These are phyloP conservation scores for Pulchroboletus neoregius DNA, from an alignment of 1,284 basidiomycete species.

Conservation along the genomic window DNA sequence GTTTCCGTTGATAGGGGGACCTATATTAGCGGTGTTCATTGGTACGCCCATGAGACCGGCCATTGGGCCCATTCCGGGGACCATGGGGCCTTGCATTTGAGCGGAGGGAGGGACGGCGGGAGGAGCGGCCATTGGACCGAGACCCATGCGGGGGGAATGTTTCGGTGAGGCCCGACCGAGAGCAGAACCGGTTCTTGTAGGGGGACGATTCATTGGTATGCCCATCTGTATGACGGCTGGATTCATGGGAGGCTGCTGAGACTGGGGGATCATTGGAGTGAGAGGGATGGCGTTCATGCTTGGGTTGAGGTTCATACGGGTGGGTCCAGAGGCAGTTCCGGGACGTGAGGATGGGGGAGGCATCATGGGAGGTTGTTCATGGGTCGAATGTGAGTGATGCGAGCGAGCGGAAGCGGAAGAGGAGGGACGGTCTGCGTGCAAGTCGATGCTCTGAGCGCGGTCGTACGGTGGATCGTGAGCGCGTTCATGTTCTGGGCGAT, in stretches of 20 bases:
- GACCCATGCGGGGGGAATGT: slow-evolving; percentile 26
- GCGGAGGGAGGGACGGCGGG: slow-evolving; percentile 2
- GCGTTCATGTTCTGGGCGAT: no score
- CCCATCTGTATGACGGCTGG: slow-evolving; percentile 15
- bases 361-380: slow-evolving; percentile 22
- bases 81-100: slow-evolving; percentile 10
- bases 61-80: background rate
- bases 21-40: slow-evolving; percentile 11
- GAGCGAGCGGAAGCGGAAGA: slow-evolving; percentile 32
- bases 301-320: slow-evolving; percentile 23
- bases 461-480: slow-evolving; percentile 8
- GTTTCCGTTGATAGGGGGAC: slow-evolving; percentile 17
- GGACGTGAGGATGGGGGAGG: slow-evolving; percentile 29
- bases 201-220: slow-evolving; percentile 28
- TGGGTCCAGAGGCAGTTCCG: slow-evolving; percentile 23
- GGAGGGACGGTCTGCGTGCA: slow-evolving; percentile 24
- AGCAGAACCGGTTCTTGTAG: slow-evolving; percentile 30
- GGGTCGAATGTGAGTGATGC: slow-evolving; percentile 26
- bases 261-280: slow-evolving; percentile 7
- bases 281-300: no score
- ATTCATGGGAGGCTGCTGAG: slow-evolving; percentile 12
- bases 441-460: slow-evolving; percentile 26
- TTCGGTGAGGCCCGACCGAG: slow-evolving; percentile 27
- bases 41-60: slow-evolving; percentile 1
- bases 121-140: slow-evolving; percentile 13